Evolutionary conservation across 768 basidiomycete species (phyloP), one percentile per base, ranked within the genome.

Genomic region (Kwoniella europaea): DNA sequence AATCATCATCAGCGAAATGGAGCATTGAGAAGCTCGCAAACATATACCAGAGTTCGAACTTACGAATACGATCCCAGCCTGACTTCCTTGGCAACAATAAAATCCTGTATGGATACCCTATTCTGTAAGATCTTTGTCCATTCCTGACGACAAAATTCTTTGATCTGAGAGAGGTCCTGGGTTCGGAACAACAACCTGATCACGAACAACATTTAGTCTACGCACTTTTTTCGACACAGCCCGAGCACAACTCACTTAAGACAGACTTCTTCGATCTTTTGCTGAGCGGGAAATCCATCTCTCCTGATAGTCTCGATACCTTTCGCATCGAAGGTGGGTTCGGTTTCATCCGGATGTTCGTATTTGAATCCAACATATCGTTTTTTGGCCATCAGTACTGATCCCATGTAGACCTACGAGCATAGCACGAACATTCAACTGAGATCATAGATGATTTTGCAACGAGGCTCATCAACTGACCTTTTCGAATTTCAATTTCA

Each of bases 401-500:
- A 95, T 2, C 94, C 94, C 55, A 94, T 87, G 82, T 98, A 98
- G 3, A 98, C 94, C 94, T 96, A 76, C 2, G 29, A 20, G 3
- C 18, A 13, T 20, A 16, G 4, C 56, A 73, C 63, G 73, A 68
- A 67, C 65, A 22, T 22, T 65, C 24, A 44, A 2, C n/a, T 57
- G 20, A 15, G 9, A 57, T 20, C 7, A 5, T 18, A 24, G 22
- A 13, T 3, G 54, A 43, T 1, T 1, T 27, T 27, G 27, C 27
- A 27, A 27, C 27, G 27, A 27, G 27, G 27, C 4, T 27, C 27
- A 27, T 27, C 27, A 18, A 41, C 82, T 35, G 62, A 91, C 94
- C 89, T 99, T 99, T 83, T 99, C 97, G 75, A 99, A 98, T 84
- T 98, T 98, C 68, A 99, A 88, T 84, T 96, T 98, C 76, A 99